phyloP scores from a whole-genome alignment of 78 protist species.

The Speleostelium caveatum region DNA sequence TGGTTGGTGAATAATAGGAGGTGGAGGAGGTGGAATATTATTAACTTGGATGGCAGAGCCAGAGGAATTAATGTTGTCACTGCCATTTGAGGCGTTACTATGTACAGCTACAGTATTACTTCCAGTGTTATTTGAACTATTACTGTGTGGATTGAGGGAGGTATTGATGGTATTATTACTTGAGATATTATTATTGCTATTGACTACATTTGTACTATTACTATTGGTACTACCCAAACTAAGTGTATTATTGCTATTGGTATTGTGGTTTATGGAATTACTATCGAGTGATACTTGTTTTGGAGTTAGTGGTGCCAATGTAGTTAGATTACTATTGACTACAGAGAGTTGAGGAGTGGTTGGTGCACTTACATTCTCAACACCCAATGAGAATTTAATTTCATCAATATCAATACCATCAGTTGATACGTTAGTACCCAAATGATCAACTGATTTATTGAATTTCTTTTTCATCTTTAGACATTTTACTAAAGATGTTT shows the following conservation, averaged over 20 bases:
- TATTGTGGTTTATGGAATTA: background rate
- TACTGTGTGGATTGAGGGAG: background rate
- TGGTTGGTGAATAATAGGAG: background rate
- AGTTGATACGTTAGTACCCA: conserved; percentile 64
- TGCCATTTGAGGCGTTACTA: background rate
- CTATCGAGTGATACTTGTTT: background rate
- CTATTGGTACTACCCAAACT: background rate
- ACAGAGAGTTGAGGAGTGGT: no score
- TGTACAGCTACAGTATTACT: background rate
- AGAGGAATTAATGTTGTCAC: background rate
- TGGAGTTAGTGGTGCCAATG: background rate
- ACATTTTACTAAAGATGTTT: conserved; percentile 61
- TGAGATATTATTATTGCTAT: background rate
- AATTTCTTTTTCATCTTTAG: conserved; percentile 65
- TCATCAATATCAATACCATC: conserved; percentile 82
- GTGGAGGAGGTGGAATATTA: background rate
- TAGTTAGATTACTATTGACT: background rate
- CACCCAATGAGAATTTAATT: conserved; percentile 39
- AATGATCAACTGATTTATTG: conserved; percentile 1
- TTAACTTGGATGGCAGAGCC: background rate
- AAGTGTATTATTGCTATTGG: conserved; percentile 1
- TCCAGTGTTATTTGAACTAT: background rate
- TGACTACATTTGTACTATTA: background rate
- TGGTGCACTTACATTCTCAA: background rate
- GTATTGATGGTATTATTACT: background rate